Base-by-base conservation (phyloP, 169 alveolate species). In the Cryptosporidium ryanae region DNA sequence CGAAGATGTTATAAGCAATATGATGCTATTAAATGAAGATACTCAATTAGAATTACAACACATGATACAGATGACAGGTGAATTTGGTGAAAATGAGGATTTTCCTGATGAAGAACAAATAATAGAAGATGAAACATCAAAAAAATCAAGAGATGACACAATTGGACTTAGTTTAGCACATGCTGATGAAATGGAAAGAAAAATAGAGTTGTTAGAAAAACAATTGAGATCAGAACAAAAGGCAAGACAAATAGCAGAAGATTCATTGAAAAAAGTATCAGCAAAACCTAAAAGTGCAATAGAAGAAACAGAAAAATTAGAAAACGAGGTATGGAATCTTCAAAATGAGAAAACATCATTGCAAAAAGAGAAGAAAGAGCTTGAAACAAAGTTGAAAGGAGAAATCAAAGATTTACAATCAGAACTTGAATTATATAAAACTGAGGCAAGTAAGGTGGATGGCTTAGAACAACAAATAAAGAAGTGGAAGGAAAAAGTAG, bases 241-340 rank as follows among this genome's bases (percentile, higher is more conserved):
- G 27, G 87, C 87, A 25, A 76, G 87, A 43, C 87, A 76, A 46
- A 55, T 52, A n/a, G 87, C 87, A 13, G 87, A 76, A 34, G 87
- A 76, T 17, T 49, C 68, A 43, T 34, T 61, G 12, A 76, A 76
- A 46, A 76, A 76, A 46, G 87, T 46, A 17, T 23, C 87, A 59
- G 68, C 87, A n/a, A 76, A 48, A 46, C 87, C 87, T 12, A 76
- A 43, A 38, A 43, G 61, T 57, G 87, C 71, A 34, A 59, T 76
- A 43, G 87, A 76, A 29, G 87, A 76, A 52, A 76, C 87, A 1
- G 87, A 76, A 46, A 76, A 76, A 65, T 61, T 76, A 21, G 87
- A 76, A 46, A 76, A 76, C 21, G 87, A 76, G 57, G 71, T 76
- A 18, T 76, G 87, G 87, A 59, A 38, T 43, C 49, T 76, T 1